phyloP scores from a whole-genome alignment of 2,329 filamentous ascomycete genomes.

The Aspergillus sp. region DNA sequence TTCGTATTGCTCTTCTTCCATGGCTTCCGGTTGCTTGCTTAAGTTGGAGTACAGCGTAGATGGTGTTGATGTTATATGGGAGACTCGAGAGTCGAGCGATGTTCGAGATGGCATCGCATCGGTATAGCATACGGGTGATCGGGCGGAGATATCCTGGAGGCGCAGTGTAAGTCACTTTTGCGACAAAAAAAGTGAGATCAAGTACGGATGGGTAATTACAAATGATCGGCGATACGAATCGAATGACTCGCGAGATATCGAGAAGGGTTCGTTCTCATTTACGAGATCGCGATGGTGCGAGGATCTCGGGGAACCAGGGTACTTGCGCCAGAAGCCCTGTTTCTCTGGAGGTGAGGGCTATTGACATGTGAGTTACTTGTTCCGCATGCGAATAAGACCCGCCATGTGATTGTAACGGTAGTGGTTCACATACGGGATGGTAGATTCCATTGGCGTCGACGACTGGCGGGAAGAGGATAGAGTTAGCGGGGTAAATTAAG shows the following conservation, averaged over 20 bases:
- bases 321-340: constrained; percentile 72
- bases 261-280: constrained; percentile 87
- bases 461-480: constrained; percentile 58
- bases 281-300: constrained; percentile 65
- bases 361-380: constrained; percentile 13
- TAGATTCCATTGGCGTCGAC: constrained; percentile 96
- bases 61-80: constrained; percentile 63
- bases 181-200: background rate
- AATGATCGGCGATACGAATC: constrained; percentile 96
- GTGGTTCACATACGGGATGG: constrained; percentile 66
- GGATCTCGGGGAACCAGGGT: constrained; percentile 50
- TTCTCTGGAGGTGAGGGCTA: constrained; percentile 88
- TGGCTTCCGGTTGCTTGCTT: constrained; percentile 58
- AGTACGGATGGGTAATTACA: constrained; percentile 56
- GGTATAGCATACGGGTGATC: constrained; percentile 68
- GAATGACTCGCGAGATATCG: constrained; percentile 93
- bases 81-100: constrained; percentile 75
- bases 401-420: background rate
- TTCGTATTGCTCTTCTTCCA: constrained; percentile 79
- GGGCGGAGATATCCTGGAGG: constrained; percentile 81
- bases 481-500: constrained; percentile 18
- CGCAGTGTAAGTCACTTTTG: constrained; percentile 15
- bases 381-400: background rate
- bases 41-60: constrained; percentile 60
- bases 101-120: constrained; percentile 67